Evolutionary conservation across 2,329 filamentous ascomycete species (phyloP), one percentile per base, ranked within the genome.

Genomic region (Alternaria novae-zelandiae): DNA sequence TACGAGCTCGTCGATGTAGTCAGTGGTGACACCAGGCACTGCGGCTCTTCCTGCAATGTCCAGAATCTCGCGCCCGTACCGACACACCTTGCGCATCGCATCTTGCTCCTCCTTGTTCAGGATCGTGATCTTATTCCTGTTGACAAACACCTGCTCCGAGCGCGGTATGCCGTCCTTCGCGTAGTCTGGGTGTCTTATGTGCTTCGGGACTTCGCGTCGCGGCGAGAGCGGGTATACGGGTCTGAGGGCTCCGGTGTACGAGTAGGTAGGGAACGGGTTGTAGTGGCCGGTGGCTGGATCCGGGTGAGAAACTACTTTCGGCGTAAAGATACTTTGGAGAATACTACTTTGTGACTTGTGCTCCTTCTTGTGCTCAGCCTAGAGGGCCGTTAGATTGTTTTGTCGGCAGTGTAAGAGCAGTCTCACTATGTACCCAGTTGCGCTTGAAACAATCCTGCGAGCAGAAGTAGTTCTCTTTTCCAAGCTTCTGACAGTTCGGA

Each of bases 361-460:
- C 71, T 90, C 80, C 66, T 85, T 82, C 83, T 97, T 98, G 84
- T 98, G 95, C 65, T 90, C 88, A 80, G 83, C 85, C 94, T 97
- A 75, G 56, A 17, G 60, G 47, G 41, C 50, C 28, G 64, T 78
- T 72, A 78, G 74, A 64, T 56, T 51, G 54, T 59, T 54, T 67
- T 54, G 45, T 53, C 60, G 64, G 59, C 51, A 61, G 28, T 45
- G 21, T 53, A 47, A 45, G 54, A 50, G 21, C 25, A n/a, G 51
- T 69, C 63, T 68, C 69, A 71, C 62, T 70, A 72, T 71, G 74
- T 89, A 98, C 96, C 96, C 96, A 99, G 85, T 94, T 99, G 81
- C 90, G 91, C 86, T 97, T 98, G 84, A 99, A 99, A 85, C 96
- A 99, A 74, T 98, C 96, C 81, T 99, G 96, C 26, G 94, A 94